Evolutionary conservation across 1,284 basidiomycete species (phyloP).

Genomic region (Ustilago tritici): DNA sequence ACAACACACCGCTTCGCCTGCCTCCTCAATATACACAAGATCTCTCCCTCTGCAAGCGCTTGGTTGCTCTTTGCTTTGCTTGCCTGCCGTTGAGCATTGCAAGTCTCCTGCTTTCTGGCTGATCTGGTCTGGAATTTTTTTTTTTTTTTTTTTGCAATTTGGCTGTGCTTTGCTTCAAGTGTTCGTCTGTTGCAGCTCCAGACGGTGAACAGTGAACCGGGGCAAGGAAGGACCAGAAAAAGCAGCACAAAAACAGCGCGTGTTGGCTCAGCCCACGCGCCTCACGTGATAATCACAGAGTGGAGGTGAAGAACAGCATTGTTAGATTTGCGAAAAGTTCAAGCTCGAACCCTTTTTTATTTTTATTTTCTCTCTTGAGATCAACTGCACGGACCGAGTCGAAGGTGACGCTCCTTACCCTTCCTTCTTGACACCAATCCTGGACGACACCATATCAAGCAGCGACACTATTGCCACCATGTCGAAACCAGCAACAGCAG

Average conservation of each 20-base stretch:
- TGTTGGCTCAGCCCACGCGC: constrained; percentile 32
- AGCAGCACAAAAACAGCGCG: constrained; percentile 36
- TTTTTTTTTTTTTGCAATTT: constrained; percentile 19
- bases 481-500: constrained; percentile 23
- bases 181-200: constrained; percentile 12
- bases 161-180: neutral
- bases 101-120: constrained; percentile 9
- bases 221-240: constrained; percentile 6
- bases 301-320: constrained; percentile 20
- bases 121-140: constrained; percentile 7
- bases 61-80: constrained; percentile 1
- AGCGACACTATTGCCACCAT: constrained; percentile 5
- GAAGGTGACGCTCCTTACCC: neutral
- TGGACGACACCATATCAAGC: neutral
- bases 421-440: neutral
- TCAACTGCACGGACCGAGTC: constrained; percentile 27
- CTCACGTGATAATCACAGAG: constrained; percentile 39
- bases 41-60: constrained; percentile 5
- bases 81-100: neutral
- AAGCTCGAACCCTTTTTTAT: neutral
- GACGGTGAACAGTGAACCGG: neutral
- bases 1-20: neutral
- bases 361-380: neutral
- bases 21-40: neutral
- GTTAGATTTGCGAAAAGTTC: constrained; percentile 18